Evolutionary conservation across 306 rosid species (phyloP), one percentile per base, ranked within the genome.

Genomic region (Benincasa hispida): DNA sequence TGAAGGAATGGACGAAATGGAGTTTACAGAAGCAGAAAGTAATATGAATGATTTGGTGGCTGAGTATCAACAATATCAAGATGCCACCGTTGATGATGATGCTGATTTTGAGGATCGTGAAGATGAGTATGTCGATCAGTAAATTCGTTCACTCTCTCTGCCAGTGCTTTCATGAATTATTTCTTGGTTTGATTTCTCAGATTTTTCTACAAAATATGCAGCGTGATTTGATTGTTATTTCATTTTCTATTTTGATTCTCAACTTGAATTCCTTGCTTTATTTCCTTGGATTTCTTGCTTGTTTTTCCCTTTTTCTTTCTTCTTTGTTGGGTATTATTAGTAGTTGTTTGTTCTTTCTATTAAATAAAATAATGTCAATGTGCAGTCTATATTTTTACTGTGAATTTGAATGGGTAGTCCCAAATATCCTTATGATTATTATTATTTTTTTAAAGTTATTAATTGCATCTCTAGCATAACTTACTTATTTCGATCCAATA

Each of bases 1-100:
- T 19, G 98, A 92, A 76, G 98, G 98, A 19, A 92, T 92, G 98
- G 98, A 92, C 28, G 96, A 92, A 81, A 92, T 92, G 98, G 98
- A 92, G 87, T 92, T 92, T 82, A 92, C 98, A 0, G 98, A 92
- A 77, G 96, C 96, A 3, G 96, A 90, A 84, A 92, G 98, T 54
- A 92, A 92, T 87, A 92, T 92, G 98, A 92, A 92, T 53, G 98
- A 92, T 75, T 85, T 92, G 86, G 98, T 92, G 18, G 96, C 98
- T 0, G 98, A 90, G 82, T 92, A 92, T 79, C 98, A 92, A 86
- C 98, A 92, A 50, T 92, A 92, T 82, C 98, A 92, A 84, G 98
- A 92, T 19, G 98, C 98, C 22, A 92, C 92, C 0, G 94, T 87
- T 3, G 96, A 92, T 8, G 98, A 92, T 45, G 97, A 92, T 11